These are phyloP conservation scores for Tetradesmus lagerheimii DNA, from an alignment of 139 green algal genomes.

Conservation along the genomic window DNA sequence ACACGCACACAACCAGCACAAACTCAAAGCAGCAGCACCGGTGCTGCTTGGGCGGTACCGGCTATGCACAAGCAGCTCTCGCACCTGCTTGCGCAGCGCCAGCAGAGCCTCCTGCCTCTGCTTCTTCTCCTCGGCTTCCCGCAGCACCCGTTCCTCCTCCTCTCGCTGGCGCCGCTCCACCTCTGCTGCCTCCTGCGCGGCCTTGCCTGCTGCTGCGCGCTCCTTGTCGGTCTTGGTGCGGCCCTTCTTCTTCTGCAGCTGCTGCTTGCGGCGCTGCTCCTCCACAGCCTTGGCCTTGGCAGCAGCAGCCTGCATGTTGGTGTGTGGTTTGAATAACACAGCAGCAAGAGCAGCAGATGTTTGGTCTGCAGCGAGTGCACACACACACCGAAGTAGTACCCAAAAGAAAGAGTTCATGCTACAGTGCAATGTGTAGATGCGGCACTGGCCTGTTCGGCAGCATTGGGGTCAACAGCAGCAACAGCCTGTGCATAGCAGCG, in stretches of 20 bases:
- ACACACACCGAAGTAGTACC: no score
- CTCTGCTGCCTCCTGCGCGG: constrained; percentile 58
- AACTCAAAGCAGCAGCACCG: no score
- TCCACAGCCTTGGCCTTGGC: constrained; percentile 57
- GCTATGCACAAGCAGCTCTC: not conserved
- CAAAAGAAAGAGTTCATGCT: no score
- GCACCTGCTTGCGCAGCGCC: constrained; percentile 50
- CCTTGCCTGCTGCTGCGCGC: constrained; percentile 54
- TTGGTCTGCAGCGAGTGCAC: no score
- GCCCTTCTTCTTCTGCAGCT: constrained; percentile 71
- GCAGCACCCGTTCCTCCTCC: constrained; percentile 38
- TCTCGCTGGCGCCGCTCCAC: not conserved
- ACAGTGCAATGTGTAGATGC: no score
- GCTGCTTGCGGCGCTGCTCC: constrained; percentile 58
- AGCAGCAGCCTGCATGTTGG: constrained; percentile 55
- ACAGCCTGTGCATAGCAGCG: no score
- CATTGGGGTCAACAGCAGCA: no score
- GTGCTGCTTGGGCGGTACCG: no score
- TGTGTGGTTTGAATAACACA: not conserved
- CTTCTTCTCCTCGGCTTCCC: constrained; percentile 53
- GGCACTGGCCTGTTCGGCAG: no score
- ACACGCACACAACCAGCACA: no score
- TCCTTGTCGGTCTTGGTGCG: constrained; percentile 77
- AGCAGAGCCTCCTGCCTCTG: constrained; percentile 61
- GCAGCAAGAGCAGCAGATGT: not conserved